Base-by-base conservation (phyloP, 2,329 filamentous ascomycete genomes). In the Hyphodiscus sp. region DNA sequence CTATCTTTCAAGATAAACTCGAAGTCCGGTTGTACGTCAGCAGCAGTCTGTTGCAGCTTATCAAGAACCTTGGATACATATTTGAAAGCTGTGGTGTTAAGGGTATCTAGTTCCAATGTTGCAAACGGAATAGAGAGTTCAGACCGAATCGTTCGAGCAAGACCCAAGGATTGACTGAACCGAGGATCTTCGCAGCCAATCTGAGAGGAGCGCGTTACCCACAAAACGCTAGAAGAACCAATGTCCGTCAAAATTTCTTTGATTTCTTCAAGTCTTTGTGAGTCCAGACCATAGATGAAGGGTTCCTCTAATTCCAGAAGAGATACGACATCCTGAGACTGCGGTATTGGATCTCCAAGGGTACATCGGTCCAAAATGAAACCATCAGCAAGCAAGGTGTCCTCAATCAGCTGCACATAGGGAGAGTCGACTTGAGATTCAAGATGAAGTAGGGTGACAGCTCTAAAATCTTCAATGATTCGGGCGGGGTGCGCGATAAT, bases 171-270 rank as follows among this genome's bases (percentile, higher is more conserved):
- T 33, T 69, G 60, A 23, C 63, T 63, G 15, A 69, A 58, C 15
- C 64, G 57, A 2, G 70, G 70, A 48, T 61, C 49, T 59, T 62
- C 58, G 56, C 68, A 16, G 5, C 63, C 53, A 15, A 61, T 45
- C 29, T 60, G 55, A 0, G 62, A 54, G 41, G 67, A 66, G 1
- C 58, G 61, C 2, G 69, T 71, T 20, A 72, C 54, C 70, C 70
- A 72, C 8, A 72, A 56, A 11, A 71, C 50, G n/a, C 45, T 4
- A 13, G 11, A 16, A 7, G 20, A 33, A 4, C 13, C 20, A 18
- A 29, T 11, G 13, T 7, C 20, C 13, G 7, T 6, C 10, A 47
- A 4, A 16, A 47, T 11, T 20, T 33, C 13, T 15, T 29, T 18
- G 26, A 47, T 13, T 15, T 13, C 26, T 11, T 13, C 20, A 26